A percentile compares a stretch with the other conserved stretches of the same genome.
These are phyloP conservation scores for Leccinum longicurvipes DNA, from an alignment of 768 basidiomycete species.

Conservation along the genomic window DNA sequence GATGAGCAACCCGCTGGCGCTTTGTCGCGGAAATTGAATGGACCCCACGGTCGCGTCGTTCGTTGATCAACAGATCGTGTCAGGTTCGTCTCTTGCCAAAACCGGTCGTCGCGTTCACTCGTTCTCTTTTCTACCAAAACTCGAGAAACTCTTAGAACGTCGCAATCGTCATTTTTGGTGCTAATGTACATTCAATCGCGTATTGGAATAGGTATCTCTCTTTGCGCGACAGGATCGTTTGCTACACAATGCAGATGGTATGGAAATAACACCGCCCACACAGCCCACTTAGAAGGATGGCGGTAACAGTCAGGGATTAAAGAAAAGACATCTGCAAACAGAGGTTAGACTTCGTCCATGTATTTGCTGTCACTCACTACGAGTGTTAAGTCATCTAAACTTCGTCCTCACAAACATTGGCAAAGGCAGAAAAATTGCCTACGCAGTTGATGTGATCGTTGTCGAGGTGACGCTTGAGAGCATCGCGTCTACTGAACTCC, in stretches of 20 bases:
- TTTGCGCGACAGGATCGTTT: not conserved
- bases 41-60: not conserved
- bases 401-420: conserved; percentile 27
- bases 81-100: conserved; percentile 12
- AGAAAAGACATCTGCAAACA: conserved; percentile 8
- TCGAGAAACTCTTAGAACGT: not conserved
- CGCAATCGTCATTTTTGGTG: conserved; percentile 6
- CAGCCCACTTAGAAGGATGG: not conserved
- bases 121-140: not conserved
- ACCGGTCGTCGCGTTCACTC: not conserved
- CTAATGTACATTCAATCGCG: conserved; percentile 15
- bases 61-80: conserved; percentile 15
- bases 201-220: conserved; percentile 14
- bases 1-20: not conserved
- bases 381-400: conserved; percentile 5
- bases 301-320: not conserved
- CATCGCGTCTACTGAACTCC: conserved; percentile 38
- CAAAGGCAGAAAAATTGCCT: conserved; percentile 31
- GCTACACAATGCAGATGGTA: conserved; percentile 14
- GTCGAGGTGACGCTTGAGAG: conserved; percentile 39
- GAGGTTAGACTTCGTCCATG: conserved; percentile 1
- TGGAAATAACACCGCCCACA: conserved; percentile 7
- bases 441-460: conserved; percentile 34
- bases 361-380: conserved; percentile 2
- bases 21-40: conserved; percentile 1